Evolutionary conservation across 2,329 filamentous ascomycete species (phyloP).

Genomic region (Nemania serpens): DNA sequence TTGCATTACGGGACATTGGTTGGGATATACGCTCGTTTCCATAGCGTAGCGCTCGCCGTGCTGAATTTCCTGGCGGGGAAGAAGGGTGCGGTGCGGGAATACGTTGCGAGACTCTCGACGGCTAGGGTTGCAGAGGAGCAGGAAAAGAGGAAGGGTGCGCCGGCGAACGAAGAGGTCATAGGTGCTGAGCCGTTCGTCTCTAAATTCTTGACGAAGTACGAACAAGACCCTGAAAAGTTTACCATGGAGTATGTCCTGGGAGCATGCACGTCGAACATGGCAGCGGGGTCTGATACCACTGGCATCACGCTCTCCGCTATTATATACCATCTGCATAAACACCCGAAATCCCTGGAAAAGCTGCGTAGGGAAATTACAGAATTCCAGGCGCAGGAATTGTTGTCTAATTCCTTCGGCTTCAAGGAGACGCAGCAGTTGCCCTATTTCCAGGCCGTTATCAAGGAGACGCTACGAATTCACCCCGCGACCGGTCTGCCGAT

Average conservation of each 20-base stretch:
- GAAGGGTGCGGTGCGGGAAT: constrained; percentile 34
- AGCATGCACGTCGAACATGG: constrained; percentile 37
- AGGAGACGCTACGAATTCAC: constrained; percentile 53
- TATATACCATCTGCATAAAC: constrained; percentile 38
- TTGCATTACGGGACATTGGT: constrained; percentile 35
- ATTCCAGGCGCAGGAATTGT: constrained; percentile 14
- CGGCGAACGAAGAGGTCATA: background rate
- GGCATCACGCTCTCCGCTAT: constrained; percentile 41
- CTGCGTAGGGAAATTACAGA: constrained; percentile 47
- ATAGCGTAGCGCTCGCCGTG: constrained; percentile 21
- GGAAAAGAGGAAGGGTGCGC: background rate
- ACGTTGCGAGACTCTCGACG: constrained; percentile 36
- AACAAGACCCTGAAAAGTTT: constrained; percentile 41
- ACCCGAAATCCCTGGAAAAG: constrained; percentile 38
- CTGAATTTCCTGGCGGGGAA: constrained; percentile 21
- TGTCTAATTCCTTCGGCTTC: constrained; percentile 32
- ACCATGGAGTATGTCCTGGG: constrained; percentile 33
- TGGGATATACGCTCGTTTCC: constrained; percentile 33
- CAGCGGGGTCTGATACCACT: constrained; percentile 45
- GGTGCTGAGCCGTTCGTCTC: constrained; percentile 36
- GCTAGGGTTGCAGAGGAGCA: constrained; percentile 14
- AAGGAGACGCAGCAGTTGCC: constrained; percentile 41
- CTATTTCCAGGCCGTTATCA: constrained; percentile 55
- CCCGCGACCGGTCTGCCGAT: constrained; percentile 49
- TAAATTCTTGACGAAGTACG: constrained; percentile 35